Percentiles rank a stretch among this genome's conserved stretches.
Conservation (phyloP, 169 alveolate genomes). For the Plasmodium gallinaceum region DNA sequence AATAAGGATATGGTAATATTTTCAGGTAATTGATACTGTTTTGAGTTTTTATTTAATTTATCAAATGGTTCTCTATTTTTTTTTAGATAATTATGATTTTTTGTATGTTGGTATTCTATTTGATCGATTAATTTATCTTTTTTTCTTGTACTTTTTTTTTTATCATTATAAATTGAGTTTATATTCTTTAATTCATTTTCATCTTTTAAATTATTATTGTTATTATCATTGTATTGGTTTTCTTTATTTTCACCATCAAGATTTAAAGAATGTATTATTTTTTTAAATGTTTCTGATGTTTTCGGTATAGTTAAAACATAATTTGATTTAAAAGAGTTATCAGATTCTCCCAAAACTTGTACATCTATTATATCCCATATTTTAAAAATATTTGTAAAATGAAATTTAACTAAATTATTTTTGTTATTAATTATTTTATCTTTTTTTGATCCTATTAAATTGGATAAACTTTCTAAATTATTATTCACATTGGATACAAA, state of each 20-base stretch:
- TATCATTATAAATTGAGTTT: background rate
- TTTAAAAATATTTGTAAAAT: constrained; percentile 29
- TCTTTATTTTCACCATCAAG: background rate
- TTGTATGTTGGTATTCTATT: background rate
- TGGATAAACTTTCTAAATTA: background rate
- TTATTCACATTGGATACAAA: background rate
- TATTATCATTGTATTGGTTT: background rate
- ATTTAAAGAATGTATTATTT: constrained; percentile 6
- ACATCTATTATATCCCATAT: constrained; percentile 76
- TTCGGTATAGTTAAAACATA: constrained; percentile 45
- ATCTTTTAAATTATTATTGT: background rate
- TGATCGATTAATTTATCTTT: background rate
- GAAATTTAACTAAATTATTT: background rate
- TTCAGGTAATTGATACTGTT: background rate
- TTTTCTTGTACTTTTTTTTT: background rate
- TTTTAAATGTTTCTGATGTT: constrained; percentile 21
- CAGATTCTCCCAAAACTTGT: constrained; percentile 12
- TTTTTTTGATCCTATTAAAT: background rate
- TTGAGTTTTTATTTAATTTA: background rate
- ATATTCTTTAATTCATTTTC: background rate
- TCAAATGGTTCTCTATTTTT: constrained; percentile 14
- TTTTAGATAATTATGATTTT: background rate
- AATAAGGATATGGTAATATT: constrained; percentile 11
- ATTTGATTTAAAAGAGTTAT: constrained; percentile 26
- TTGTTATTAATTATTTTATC: background rate